Evolutionary conservation across 1,139 yeast genomes (phyloP).

Genomic region (Pichia sorboxylosa): DNA sequence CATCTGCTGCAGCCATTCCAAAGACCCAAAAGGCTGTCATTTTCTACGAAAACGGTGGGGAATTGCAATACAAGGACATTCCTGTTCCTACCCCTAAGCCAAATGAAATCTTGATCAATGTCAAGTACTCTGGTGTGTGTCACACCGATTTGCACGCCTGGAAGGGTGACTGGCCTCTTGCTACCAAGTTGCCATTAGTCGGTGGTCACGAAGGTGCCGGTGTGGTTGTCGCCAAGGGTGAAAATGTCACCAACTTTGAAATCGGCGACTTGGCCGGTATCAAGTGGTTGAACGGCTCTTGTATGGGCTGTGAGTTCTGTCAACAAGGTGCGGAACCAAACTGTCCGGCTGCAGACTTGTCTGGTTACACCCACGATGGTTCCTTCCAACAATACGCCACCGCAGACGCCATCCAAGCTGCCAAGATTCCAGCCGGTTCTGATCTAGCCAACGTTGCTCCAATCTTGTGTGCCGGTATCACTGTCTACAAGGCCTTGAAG

Average conservation of each 20-base stretch:
- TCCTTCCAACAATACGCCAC: conserved; percentile 74
- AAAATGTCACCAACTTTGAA: conserved; percentile 52
- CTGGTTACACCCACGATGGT: conserved; percentile 74
- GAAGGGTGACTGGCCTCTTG: conserved; percentile 73
- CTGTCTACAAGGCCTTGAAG: conserved; percentile 69
- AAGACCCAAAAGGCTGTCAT: conserved; percentile 36
- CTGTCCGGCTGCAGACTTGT: conserved; percentile 56
- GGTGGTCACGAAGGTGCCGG: conserved; percentile 87
- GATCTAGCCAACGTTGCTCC: conserved; percentile 63
- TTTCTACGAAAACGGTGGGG: conserved; percentile 36
- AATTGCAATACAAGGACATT: conserved; percentile 46
- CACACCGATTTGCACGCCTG: conserved; percentile 74
- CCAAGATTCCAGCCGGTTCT: conserved; percentile 53
- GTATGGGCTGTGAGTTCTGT: conserved; percentile 61
- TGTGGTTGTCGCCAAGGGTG: conserved; percentile 61
- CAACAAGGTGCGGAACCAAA: conserved; percentile 53
- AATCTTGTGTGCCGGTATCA: conserved; percentile 70
- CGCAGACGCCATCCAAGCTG: conserved; percentile 70
- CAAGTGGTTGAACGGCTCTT: conserved; percentile 67
- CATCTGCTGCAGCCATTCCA: conserved; percentile 23
- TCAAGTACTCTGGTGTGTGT: conserved; percentile 69
- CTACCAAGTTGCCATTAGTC: conserved; percentile 55
- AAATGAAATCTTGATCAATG: conserved; percentile 53
- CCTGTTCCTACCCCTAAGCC: conserved; percentile 62
- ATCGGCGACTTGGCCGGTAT: conserved; percentile 66